Evolutionary conservation across 2,329 filamentous ascomycete genomes (phyloP).

Genomic region (Cytospora mali): DNA sequence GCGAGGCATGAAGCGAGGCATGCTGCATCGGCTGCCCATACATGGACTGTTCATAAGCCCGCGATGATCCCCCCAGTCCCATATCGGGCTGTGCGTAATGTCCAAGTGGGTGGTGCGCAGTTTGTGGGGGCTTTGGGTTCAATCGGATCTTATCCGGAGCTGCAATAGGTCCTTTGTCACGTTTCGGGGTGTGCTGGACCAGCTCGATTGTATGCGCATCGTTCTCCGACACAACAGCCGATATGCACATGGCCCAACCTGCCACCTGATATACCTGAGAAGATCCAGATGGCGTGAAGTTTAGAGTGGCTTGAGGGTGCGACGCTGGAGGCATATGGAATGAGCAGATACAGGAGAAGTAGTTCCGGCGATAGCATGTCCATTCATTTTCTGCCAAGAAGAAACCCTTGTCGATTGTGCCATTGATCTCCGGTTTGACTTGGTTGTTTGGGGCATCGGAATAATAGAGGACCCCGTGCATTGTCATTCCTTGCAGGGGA

Average conservation of each 20-base stretch:
- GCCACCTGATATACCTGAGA: constrained; percentile 65
- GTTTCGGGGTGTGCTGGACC: constrained; percentile 88
- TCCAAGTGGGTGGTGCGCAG: constrained; percentile 47
- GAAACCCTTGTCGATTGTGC: constrained; percentile 87
- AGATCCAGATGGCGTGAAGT: constrained; percentile 54
- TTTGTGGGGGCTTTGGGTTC: constrained; percentile 64
- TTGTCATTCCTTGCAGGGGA: constrained; percentile 53
- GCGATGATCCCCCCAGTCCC: constrained; percentile 38
- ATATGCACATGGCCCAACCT: constrained; percentile 81
- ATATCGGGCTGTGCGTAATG: constrained; percentile 47
- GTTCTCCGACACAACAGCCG: constrained; percentile 77
- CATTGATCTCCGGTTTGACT: constrained; percentile 73
- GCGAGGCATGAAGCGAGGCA: constrained; percentile 34
- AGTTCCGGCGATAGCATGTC: constrained; percentile 92
- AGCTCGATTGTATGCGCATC: constrained; percentile 78
- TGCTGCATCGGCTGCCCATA: constrained; percentile 42
- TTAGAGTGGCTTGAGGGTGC: constrained; percentile 42
- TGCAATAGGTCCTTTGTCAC: constrained; percentile 82
- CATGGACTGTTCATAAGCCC: constrained; percentile 44
- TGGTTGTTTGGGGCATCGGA: constrained; percentile 48
- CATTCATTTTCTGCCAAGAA: constrained; percentile 80
- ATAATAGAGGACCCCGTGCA: constrained; percentile 64
- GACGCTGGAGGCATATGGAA: constrained; percentile 67
- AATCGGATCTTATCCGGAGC: constrained; percentile 72
- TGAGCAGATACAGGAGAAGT: constrained; percentile 83